phyloP scores from a whole-genome alignment of 108 stramenopile genomes.

The Conticribra guillardii region DNA sequence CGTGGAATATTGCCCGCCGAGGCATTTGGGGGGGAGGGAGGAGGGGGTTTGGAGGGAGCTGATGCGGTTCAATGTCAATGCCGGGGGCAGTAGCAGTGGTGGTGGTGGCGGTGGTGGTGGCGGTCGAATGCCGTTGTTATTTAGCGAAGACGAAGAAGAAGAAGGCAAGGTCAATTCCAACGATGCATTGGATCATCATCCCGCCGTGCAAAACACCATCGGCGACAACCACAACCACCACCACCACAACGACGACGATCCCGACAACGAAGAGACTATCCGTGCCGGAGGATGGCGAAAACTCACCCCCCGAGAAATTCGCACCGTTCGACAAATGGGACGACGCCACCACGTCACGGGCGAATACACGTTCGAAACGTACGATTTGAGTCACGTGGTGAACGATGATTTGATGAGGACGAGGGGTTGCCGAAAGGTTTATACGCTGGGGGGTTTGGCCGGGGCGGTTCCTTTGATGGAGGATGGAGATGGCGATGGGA shows the following conservation, averaged over 20 bases:
- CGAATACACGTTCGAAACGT: constrained; percentile 26
- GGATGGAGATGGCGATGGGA: no score
- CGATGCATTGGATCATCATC: no score
- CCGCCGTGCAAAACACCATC: no score
- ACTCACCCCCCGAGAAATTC: constrained; percentile 3
- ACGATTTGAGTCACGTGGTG: constrained; percentile 31
- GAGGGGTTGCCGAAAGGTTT: not conserved
- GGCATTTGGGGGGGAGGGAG: constrained; percentile 40
- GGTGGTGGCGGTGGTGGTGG: not conserved
- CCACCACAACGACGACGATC: no score
- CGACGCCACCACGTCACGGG: not conserved
- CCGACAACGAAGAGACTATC: no score
- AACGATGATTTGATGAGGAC: not conserved
- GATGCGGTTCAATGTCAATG: constrained; percentile 3
- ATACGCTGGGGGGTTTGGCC: not conserved
- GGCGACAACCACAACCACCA: no score
- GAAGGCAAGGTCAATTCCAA: no score
- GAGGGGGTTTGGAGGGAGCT: constrained; percentile 25
- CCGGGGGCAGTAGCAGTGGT: not conserved
- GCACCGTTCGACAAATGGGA: not conserved
- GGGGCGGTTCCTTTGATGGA: no score
- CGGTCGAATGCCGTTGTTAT: no score
- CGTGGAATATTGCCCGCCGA: constrained; percentile 43
- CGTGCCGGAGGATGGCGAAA: constrained; percentile 8
- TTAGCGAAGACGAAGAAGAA: no score